phyloP scores from a whole-genome alignment of 1,284 basidiomycete species.

The Peniophora sp. region DNA sequence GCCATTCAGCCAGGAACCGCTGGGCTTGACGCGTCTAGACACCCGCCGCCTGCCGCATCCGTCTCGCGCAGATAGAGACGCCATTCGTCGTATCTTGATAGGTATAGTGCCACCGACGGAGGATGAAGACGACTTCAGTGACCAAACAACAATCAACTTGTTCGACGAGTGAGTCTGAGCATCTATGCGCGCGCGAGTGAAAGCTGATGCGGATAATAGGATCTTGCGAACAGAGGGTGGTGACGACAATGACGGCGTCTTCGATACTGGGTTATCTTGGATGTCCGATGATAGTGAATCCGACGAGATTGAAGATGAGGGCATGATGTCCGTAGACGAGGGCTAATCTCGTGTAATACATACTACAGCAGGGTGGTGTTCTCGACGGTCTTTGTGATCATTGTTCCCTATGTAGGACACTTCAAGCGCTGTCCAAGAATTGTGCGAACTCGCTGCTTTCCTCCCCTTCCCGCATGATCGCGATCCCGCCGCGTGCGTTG shows the following conservation, averaged over 20 bases:
- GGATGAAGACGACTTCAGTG: slow-evolving; percentile 20
- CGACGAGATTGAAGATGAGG: neutral
- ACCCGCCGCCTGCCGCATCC: slow-evolving; percentile 38
- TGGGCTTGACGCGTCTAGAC: slow-evolving; percentile 34
- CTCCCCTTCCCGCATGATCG: slow-evolving; percentile 43
- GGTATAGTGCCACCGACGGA: slow-evolving; percentile 20
- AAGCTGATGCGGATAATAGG: slow-evolving; percentile 10
- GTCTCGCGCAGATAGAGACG: slow-evolving; percentile 21
- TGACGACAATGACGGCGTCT: slow-evolving; percentile 8
- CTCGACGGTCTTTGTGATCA: neutral
- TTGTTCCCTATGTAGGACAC: too few species aligned
- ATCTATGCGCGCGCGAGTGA: neutral
- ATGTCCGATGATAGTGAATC: neutral
- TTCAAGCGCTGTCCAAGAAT: slow-evolving; percentile 10
- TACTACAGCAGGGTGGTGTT: slow-evolving; percentile 3
- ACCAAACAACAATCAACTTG: slow-evolving; percentile 24
- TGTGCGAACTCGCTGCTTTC: slow-evolving; percentile 36
- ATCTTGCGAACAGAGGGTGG: slow-evolving; percentile 17
- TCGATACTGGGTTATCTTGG: neutral
- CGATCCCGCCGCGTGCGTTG: slow-evolving; percentile 30
- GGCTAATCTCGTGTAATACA: neutral
- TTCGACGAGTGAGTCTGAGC: slow-evolving; percentile 28
- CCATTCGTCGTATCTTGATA: slow-evolving; percentile 23
- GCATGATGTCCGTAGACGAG: neutral
- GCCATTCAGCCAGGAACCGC: slow-evolving; percentile 32